Base-by-base conservation (phyloP, 2,329 filamentous ascomycete species). In the Penicillium sp. region DNA sequence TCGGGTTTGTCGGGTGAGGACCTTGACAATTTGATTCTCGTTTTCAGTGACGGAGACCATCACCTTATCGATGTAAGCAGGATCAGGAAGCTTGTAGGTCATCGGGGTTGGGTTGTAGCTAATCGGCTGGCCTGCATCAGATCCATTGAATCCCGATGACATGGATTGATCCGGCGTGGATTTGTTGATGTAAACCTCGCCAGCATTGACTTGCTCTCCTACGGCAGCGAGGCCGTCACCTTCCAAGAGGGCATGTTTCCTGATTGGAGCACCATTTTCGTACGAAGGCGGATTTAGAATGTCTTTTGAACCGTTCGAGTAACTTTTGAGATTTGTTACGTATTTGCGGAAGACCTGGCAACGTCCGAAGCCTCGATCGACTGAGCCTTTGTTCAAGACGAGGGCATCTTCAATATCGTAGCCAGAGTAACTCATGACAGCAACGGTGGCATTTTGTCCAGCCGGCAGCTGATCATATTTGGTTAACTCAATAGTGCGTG, bases 361-460 rank as follows among this genome's bases (percentile, higher is more conserved):
- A 44, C 95, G 89, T 50, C 95, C 96, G 72, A 98, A 99, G 5
- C 95, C 96, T 70, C 95, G 88, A 71, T 99, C 96, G 62, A 93
- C 90, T 0, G 93, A 97, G 9, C 93, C 93, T 81, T 97, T 98
- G 82, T 99, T 99, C 64, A 99, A 78, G 2, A 99, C 94, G 19
- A 99, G 84, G 9, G 95, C 95, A 83, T 99, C 95, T 83, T 99
- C 95, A 69, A 99, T 99, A 87, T 99, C 95, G 79, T 99, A 99
- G 26, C 95, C 95, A 11, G 94, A 98, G 79, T 95, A 99, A 53
- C 93, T 98, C 95, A 99, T 99, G 79, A 99, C 95, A 6, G 96
- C 95, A 29, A 99, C 95, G 1, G 92, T 97, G 5, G 95, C 96
- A 65, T 97, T 98, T 74, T 99, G 95, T 0, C 95, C 95, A 5